phyloP scores from a whole-genome alignment of 129 eudicot genomes.

The Oenanthe sinensis region DNA sequence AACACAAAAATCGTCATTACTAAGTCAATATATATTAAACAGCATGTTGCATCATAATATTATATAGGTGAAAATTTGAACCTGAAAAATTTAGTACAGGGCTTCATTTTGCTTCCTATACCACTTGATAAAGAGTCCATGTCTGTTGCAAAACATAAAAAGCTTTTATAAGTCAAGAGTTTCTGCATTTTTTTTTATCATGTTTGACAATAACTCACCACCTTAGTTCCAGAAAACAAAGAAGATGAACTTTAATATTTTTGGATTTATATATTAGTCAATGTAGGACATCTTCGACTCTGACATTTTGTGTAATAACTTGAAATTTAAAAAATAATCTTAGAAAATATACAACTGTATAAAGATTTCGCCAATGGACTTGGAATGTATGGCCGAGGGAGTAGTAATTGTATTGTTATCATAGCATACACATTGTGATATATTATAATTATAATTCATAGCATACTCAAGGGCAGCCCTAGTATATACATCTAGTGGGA shows the following conservation, averaged over 20 bases:
- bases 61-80: constrained; percentile 27
- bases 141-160: constrained; percentile 80
- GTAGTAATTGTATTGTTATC: background rate
- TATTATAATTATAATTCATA: background rate
- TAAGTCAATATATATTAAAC: background rate
- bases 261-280: background rate
- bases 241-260: background rate
- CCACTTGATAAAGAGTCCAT: constrained; percentile 59
- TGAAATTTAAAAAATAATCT: background rate
- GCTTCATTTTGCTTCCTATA: constrained; percentile 98
- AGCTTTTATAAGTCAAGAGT: constrained; percentile 41
- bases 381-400: background rate
- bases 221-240: background rate
- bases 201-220: background rate
- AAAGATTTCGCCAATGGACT: background rate
- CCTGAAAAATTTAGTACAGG: constrained; percentile 99
- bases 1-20: background rate
- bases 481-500: background rate
- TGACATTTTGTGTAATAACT: background rate
- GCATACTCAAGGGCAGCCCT: background rate
- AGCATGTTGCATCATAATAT: constrained; percentile 19
- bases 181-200: background rate
- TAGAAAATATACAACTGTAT: background rate
- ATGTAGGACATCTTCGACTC: background rate
- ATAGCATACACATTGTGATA: background rate